Base-by-base conservation (phyloP, 371 early-diverging fungal species). In the Mortierella sp. region DNA sequence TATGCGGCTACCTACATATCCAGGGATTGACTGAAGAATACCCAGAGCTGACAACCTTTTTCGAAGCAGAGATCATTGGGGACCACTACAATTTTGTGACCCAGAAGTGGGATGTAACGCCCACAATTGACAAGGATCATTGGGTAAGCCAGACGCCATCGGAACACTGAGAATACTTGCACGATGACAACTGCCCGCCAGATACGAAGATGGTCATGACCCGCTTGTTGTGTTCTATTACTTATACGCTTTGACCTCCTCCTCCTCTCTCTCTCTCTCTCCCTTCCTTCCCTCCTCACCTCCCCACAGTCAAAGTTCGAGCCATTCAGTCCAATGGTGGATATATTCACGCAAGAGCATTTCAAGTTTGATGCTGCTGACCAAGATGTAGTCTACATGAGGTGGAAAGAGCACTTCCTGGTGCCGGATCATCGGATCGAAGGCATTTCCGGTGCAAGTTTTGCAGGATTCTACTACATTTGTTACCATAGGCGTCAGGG, bases 401-500 rank as follows among this genome's bases (percentile, higher is more conserved):
- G 98, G 43, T 97, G 97, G 97, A 98, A 97, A 88, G 98, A 98
- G 81, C 93, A 92, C 65, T 98, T 97, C 81, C 81, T 98, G 51
- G 96, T 97, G 4, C 98, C 98, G 30, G 96, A 98, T 85, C 97
- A 97, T 84, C 88, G 87, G 62, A 92, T 97, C 50, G 89, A 84
- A 67, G 87, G 84, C 25, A 93, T 98, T 66, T 82, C 89, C 60
- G 98, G 98, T 14, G 98, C 98, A 7, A 92, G 93, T 72, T 98
- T 94, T 86, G 97, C 93, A 14, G 98, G 98, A 6, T 98, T 97
- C 76, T 98, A 98, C 82, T 98, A 97, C 69, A 95, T 97, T 62
- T 93, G 92, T 68, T 96, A 92, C 73, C 90, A 94, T 73, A 89
- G 92, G 60, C 88, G 88, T 7, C 91, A 92, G 15, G 89, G 91